Evolutionary conservation across 495 filamentous ascomycete species (phyloP).

Genomic region (Evernia prunastri): DNA sequence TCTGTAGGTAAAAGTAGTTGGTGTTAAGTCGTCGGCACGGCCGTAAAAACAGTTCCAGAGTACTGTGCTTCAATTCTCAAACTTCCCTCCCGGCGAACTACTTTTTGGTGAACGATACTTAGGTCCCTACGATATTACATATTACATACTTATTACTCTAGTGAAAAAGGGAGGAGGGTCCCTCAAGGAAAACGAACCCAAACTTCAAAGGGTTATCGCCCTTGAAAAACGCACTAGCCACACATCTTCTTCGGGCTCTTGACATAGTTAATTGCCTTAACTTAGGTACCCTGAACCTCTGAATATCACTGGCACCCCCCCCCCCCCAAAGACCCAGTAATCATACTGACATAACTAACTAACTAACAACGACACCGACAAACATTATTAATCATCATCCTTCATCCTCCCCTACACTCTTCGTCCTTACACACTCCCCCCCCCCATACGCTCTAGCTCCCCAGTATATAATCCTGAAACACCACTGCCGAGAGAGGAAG

Average conservation of each 20-base stretch:
- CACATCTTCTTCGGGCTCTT: neutral
- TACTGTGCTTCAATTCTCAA: neutral
- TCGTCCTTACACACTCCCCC: neutral
- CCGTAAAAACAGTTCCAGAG: neutral
- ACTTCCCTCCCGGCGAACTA: conserved; percentile 1
- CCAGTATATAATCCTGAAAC: conserved; percentile 1
- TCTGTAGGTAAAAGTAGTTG: too few relatives aligned
- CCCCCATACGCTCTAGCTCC: neutral
- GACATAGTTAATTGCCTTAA: neutral
- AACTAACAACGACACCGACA: too few relatives aligned
- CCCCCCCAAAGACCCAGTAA: too few relatives aligned
- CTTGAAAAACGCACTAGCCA: neutral
- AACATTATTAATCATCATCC: too few relatives aligned
- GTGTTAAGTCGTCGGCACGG: neutral
- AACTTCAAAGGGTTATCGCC: too few relatives aligned
- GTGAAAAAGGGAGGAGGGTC: too few relatives aligned
- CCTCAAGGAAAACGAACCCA: too few relatives aligned
- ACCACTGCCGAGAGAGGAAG: conserved; percentile 7
- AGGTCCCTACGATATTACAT: too few relatives aligned
- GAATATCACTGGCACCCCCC: neutral
- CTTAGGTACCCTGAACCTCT: neutral
- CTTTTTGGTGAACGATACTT: neutral
- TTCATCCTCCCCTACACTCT: neutral
- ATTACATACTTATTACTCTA: too few relatives aligned
- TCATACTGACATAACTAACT: neutral